Evolutionary conservation across 768 basidiomycete genomes (phyloP).

Genomic region (Mycena alexandri): DNA sequence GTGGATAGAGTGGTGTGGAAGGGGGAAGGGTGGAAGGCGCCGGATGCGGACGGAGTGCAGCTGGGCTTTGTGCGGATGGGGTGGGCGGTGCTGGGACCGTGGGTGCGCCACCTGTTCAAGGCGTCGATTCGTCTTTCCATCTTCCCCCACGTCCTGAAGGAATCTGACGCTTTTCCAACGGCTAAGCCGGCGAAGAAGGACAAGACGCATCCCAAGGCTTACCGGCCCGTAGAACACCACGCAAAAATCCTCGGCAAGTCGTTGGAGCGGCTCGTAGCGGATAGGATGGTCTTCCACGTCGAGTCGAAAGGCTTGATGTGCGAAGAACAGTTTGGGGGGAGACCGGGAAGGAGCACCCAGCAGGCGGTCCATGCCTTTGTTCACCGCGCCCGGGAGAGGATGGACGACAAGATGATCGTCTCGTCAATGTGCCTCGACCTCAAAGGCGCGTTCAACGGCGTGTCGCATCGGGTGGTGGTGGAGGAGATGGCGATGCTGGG

Average conservation of each 20-base stretch:
- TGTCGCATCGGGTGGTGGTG: neutral
- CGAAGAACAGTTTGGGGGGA: neutral
- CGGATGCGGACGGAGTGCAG: neutral
- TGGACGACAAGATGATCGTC: conserved; percentile 1
- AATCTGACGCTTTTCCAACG: neutral
- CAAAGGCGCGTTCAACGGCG: conserved; percentile 6
- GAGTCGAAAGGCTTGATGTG: neutral
- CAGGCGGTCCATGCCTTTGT: conserved; percentile 6
- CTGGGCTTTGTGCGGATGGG: conserved; percentile 4
- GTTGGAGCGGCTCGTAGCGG: neutral
- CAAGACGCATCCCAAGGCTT: too few species aligned
- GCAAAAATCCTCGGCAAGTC: conserved; percentile 3
- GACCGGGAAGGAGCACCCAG: neutral
- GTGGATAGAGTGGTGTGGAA: neutral
- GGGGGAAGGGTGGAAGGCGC: too few species aligned
- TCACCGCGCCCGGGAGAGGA: neutral
- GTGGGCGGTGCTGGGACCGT: neutral
- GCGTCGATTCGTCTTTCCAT: neutral
- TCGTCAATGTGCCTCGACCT: conserved; percentile 6
- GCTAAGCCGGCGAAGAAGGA: conserved; percentile 6
- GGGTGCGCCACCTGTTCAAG: neutral
- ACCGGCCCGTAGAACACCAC: conserved; percentile 5
- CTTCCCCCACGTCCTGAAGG: neutral
- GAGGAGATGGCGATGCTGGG: neutral
- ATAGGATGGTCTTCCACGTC: neutral